Evolutionary conservation across 352 stramenopile species (phyloP).

Genomic region (Stephanocyclus meneghinianus): DNA sequence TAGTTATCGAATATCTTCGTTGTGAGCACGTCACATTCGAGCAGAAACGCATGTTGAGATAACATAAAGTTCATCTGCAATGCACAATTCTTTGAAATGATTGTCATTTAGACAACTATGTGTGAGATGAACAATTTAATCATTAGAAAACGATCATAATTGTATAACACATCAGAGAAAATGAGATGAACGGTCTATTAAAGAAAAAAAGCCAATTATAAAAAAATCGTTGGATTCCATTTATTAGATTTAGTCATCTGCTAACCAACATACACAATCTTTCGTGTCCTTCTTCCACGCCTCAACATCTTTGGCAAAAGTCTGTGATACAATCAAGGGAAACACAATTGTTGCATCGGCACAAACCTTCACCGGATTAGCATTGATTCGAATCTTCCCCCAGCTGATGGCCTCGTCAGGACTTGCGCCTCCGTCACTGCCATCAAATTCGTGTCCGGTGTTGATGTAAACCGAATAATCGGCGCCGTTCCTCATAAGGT

Average conservation of each 20-base stretch:
- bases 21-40: too few relatives aligned
- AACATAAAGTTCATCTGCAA: too few relatives aligned
- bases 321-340: conserved; percentile 97
- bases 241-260: conserved; percentile 15
- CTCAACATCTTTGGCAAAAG: conserved; percentile 95
- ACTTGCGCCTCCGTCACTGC: conserved; percentile 94
- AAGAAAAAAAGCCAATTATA: neutral
- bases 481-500: conserved; percentile 99
- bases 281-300: conserved; percentile 69
- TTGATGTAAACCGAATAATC: conserved; percentile 99
- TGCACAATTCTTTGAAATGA: too few relatives aligned
- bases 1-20: too few relatives aligned
- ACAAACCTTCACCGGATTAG: conserved; percentile 95
- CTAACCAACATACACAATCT: conserved; percentile 68
- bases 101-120: too few relatives aligned
- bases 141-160: too few relatives aligned
- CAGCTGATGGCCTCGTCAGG: conserved; percentile 99
- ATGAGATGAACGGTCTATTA: neutral
- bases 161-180: too few relatives aligned
- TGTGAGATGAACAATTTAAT: too few relatives aligned
- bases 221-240: neutral
- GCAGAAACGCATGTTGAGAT: too few relatives aligned
- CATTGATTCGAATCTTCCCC: conserved; percentile 95
- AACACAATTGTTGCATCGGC: conserved; percentile 98
- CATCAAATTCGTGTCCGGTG: conserved; percentile 98